These are phyloP conservation scores for Colletotrichum cuscutae DNA, from an alignment of 2,329 filamentous ascomycete genomes.

Conservation along the genomic window DNA sequence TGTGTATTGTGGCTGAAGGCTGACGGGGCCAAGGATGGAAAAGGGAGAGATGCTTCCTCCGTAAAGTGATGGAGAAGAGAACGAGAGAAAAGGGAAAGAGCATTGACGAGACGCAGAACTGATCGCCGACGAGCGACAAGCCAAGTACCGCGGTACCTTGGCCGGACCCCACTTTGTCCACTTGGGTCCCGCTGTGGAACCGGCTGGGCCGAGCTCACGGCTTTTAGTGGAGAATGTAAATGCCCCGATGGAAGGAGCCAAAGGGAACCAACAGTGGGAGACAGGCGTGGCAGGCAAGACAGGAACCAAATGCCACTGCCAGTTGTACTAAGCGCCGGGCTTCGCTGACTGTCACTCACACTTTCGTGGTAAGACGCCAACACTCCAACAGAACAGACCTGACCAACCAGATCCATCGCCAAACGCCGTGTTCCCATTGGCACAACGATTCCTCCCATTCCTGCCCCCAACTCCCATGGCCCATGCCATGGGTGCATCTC, in stretches of 20 bases:
- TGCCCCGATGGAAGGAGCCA: not conserved
- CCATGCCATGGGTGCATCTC: not conserved
- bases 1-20: not conserved
- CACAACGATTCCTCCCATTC: not conserved
- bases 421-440: slow-evolving; percentile 20
- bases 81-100: not conserved
- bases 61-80: not conserved
- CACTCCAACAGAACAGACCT: not conserved
- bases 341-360: slow-evolving; percentile 6
- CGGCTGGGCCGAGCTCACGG: not conserved
- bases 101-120: slow-evolving; percentile 13
- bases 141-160: not conserved
- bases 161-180: not conserved
- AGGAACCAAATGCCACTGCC: too few species aligned
- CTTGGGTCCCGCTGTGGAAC: not conserved
- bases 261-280: not conserved
- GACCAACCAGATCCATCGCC: slow-evolving; percentile 6
- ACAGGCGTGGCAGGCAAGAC: too few species aligned
- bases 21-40: not conserved
- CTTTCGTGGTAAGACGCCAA: not conserved
- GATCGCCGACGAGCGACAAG: slow-evolving; percentile 8
- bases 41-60: not conserved
- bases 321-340: slow-evolving; percentile 27
- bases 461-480: not conserved
- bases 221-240: slow-evolving; percentile 10